Evolutionary conservation across 176 grass and related monocot genomes (phyloP).

Genomic region (Oryza nivara): DNA sequence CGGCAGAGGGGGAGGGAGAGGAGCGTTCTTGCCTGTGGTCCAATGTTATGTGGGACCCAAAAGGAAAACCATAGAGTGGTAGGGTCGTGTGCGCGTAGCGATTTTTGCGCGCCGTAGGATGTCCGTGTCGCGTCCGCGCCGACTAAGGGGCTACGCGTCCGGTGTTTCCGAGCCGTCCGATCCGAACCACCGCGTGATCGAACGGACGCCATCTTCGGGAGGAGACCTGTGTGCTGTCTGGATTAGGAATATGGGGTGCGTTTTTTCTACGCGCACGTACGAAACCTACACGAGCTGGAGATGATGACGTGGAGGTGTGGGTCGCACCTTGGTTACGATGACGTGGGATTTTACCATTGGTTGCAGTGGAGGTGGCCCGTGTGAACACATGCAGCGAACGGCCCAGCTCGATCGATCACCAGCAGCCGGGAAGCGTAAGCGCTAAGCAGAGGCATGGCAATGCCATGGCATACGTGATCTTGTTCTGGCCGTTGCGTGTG

Average conservation of each 20-base stretch:
- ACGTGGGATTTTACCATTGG: conserved; percentile 30
- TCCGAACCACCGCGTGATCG: neutral
- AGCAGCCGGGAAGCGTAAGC: neutral
- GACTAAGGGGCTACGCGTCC: conserved; percentile 26
- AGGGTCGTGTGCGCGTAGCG: too few species aligned
- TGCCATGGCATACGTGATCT: neutral
- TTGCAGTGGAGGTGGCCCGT: neutral
- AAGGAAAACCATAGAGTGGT: too few species aligned
- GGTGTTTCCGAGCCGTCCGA: conserved; percentile 12
- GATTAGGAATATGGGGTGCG: neutral
- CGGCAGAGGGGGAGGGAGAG: neutral
- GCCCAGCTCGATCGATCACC: conserved; percentile 35
- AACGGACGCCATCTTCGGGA: neutral
- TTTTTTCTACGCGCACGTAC: neutral
- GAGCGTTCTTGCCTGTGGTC: neutral
- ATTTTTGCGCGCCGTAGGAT: conserved; percentile 27
- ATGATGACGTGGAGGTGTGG: neutral
- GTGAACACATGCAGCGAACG: neutral
- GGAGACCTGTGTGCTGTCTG: neutral
- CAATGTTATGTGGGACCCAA: neutral
- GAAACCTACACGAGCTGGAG: neutral
- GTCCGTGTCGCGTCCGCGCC: conserved; percentile 42
- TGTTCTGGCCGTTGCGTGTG: conserved; percentile 19
- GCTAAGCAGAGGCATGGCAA: neutral
- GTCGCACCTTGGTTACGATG: conserved; percentile 2